phyloP scores from a whole-genome alignment of 306 rosid species.

The Dalbergia oliveri region DNA sequence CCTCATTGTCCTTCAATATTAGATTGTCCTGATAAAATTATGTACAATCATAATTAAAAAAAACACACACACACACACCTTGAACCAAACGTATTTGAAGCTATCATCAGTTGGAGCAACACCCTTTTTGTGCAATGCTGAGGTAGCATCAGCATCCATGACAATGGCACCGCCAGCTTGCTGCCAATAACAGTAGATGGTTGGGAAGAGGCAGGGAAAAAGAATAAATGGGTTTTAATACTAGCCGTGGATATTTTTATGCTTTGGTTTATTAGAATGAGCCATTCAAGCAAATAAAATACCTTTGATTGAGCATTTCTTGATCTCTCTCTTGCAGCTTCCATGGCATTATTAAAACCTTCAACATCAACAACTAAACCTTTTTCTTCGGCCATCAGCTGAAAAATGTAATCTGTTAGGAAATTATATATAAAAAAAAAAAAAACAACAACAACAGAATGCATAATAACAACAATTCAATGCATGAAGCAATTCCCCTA shows the following conservation, averaged over 20 bases:
- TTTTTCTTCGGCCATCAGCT: slow-evolving; percentile 98
- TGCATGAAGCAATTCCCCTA: slow-evolving; percentile 45
- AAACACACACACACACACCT: slow-evolving; percentile 57
- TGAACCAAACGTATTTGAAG: slow-evolving; percentile 80
- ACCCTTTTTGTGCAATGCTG: slow-evolving; percentile 75
- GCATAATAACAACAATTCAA: slow-evolving; percentile 32
- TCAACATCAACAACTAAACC: slow-evolving; percentile 80
- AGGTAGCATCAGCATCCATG: slow-evolving; percentile 95
- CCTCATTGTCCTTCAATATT: background rate
- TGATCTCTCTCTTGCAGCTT: slow-evolving; percentile 94
- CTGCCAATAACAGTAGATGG: slow-evolving; percentile 58
- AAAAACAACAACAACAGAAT: background rate
- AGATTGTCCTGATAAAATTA: background rate
- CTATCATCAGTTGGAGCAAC: slow-evolving; percentile 83
- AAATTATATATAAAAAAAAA: background rate
- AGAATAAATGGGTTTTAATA: slow-evolving; percentile 20
- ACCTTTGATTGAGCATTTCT: slow-evolving; percentile 95
- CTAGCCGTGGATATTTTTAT: background rate
- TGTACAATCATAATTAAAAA: background rate
- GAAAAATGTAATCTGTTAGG: slow-evolving; percentile 46
- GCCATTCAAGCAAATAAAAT: slow-evolving; percentile 36
- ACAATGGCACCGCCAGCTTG: slow-evolving; percentile 92
- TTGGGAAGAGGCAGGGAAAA: slow-evolving; percentile 17
- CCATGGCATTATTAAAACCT: slow-evolving; percentile 84
- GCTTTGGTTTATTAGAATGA: slow-evolving; percentile 12